These are phyloP conservation scores for Pseudogymnoascus sp. DNA, from an alignment of 2,329 filamentous ascomycete species.

Conservation along the genomic window DNA sequence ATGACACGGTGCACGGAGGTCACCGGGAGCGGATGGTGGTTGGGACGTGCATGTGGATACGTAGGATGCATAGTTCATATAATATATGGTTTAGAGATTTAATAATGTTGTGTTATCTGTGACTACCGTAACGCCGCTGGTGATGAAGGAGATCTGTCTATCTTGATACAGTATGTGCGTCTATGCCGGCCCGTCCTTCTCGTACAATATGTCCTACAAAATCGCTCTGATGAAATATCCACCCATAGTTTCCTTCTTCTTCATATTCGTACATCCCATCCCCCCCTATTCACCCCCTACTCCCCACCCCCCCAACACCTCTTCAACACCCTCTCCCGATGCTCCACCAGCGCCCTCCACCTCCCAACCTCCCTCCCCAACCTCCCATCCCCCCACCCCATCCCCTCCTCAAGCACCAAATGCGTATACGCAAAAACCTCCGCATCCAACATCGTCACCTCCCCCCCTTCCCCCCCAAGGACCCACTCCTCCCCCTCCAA, in stretches of 20 bases:
- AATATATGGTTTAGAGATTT: neutral
- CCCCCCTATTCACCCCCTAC: neutral
- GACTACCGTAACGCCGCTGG: neutral
- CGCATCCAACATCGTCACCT: slow-evolving; percentile 75
- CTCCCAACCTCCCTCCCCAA: slow-evolving; percentile 48
- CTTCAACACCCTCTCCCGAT: slow-evolving; percentile 48
- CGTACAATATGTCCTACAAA: neutral
- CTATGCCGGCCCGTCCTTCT: neutral
- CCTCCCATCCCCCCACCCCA: slow-evolving; percentile 51
- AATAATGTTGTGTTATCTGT: neutral
- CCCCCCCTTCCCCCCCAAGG: slow-evolving; percentile 33
- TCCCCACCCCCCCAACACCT: neutral
- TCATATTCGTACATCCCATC: neutral
- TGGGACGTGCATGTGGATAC: neutral
- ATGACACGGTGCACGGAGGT: neutral
- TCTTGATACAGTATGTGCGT: neutral
- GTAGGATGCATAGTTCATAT: neutral
- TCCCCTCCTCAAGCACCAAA: slow-evolving; percentile 56
- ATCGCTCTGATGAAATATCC: neutral
- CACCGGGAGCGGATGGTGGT: neutral
- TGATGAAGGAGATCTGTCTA: neutral
- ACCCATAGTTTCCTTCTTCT: neutral
- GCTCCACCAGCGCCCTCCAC: slow-evolving; percentile 54
- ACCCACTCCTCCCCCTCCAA: slow-evolving; percentile 46
- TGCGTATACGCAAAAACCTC: slow-evolving; percentile 85